Conservation (phyloP, 208 protist genomes). For the Leishmania turanica region DNA sequence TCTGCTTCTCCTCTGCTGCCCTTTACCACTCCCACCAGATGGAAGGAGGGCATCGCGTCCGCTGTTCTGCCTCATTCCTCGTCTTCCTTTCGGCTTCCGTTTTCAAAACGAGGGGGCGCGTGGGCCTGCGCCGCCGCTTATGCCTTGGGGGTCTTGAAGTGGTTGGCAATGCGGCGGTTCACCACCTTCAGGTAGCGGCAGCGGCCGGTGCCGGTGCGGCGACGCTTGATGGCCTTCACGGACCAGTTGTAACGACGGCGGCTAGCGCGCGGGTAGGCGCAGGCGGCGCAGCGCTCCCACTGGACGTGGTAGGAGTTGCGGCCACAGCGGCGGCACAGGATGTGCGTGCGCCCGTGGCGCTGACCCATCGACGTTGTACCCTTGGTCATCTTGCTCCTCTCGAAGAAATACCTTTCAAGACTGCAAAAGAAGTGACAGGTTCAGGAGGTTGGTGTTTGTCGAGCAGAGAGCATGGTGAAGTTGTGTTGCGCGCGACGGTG, state of each 20-base stretch:
- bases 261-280: conserved; percentile 97
- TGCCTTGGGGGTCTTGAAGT: conserved; percentile 95
- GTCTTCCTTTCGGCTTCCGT: neutral
- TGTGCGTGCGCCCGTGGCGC: conserved; percentile 94
- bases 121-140: conserved; percentile 32
- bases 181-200: conserved; percentile 97
- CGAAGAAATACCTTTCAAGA: neutral
- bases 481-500: neutral
- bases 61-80: neutral
- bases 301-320: conserved; percentile 97
- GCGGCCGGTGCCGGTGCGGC: conserved; percentile 98
- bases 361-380: conserved; percentile 88
- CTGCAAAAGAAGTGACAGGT: neutral
- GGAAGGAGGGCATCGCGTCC: neutral
- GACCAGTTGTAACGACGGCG: conserved; percentile 98
- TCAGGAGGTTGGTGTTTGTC: neutral
- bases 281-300: conserved; percentile 98
- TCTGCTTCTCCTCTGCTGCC: neutral
- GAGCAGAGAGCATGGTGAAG: neutral
- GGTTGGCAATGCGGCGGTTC: conserved; percentile 97
- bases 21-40: neutral
- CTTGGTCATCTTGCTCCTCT: conserved; percentile 65
- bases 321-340: conserved; percentile 98
- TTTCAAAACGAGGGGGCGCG: neutral
- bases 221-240: conserved; percentile 98